Evolutionary conservation across 1,139 yeast species (phyloP), one percentile per base, ranked within the genome.

Genomic region (Protomyces gravidus): DNA sequence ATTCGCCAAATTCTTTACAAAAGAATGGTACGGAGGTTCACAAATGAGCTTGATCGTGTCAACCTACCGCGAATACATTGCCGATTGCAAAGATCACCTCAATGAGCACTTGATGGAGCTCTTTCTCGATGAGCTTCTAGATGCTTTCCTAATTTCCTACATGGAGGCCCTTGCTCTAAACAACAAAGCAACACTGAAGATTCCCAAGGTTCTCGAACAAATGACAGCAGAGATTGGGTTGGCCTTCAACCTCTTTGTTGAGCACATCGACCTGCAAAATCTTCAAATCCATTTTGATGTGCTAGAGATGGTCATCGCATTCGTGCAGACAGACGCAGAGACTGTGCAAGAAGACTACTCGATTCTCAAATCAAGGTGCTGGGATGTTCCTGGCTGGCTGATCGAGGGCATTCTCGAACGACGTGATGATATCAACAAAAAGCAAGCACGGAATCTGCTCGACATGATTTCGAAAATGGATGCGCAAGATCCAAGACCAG

Each of bases 61-160:
- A 21, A 62, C 63, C 19, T 62, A 55, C 50, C 52, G 59, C 17
- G 63, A 62, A 80, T 71, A 63, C 81, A 50, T 53, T 5, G 51
- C 47, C 50, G 62, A 60, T 33, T 60, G 60, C 45, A 80, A 83
- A 79, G 66, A 81, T 85, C 76, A 75, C 49, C 73, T 81, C 73
- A 77, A 80, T 62, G 74, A 76, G 7, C 77, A 78, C 51, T 72
- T 82, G 45, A 80, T 78, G 66, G 81, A 77, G 42, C 75, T 80
- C n/a, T 74, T 81, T 60, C 68, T 78, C 21, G 84, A 80, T 55
- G 79, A 78, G 59, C 68, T 81, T 25, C 71, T 82, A 46, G 82
- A 79, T 47, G 82, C 77, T 62, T 72, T 79, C 2, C 69, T 80
- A 3, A 67, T 79, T 11, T 72, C 72, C 49, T 82, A 80, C 64